These are phyloP conservation scores for Fusarium ambrosium DNA, from an alignment of 2,329 filamentous ascomycete genomes.

Conservation along the genomic window DNA sequence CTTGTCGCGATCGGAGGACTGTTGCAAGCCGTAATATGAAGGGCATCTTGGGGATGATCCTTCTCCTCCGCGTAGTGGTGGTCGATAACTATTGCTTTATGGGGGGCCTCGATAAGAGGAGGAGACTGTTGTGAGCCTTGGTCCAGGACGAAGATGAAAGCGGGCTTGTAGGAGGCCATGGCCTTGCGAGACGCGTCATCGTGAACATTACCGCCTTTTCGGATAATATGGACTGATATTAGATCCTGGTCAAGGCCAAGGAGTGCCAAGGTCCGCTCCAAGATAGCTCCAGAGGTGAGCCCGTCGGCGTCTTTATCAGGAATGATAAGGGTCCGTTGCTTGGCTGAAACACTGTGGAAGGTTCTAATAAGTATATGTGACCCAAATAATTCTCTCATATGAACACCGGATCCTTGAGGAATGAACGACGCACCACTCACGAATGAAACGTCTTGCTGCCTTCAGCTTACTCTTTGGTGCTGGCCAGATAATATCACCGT, in stretches of 20 bases:
- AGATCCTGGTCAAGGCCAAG: slow-evolving; percentile 67
- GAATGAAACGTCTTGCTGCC: slow-evolving; percentile 67
- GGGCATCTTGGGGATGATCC: slow-evolving; percentile 68
- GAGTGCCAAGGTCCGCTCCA: slow-evolving; percentile 69
- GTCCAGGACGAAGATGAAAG: slow-evolving; percentile 74
- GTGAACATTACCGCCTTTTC: slow-evolving; percentile 72
- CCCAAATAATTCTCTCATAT: not conserved
- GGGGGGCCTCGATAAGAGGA: slow-evolving; percentile 64
- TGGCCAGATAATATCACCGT: slow-evolving; percentile 71
- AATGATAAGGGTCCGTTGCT: slow-evolving; percentile 67
- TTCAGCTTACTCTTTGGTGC: slow-evolving; percentile 69
- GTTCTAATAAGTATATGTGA: slow-evolving; percentile 17
- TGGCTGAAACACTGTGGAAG: slow-evolving; percentile 7
- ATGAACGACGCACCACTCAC: slow-evolving; percentile 63
- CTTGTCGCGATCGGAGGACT: slow-evolving; percentile 76
- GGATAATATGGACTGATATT: slow-evolving; percentile 70
- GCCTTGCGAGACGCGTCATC: slow-evolving; percentile 63
- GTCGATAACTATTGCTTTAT: slow-evolving; percentile 72
- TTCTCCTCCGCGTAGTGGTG: slow-evolving; percentile 70
- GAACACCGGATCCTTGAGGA: not conserved
- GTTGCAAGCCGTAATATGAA: slow-evolving; percentile 72
- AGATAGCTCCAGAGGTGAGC: slow-evolving; percentile 72
- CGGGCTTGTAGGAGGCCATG: slow-evolving; percentile 65
- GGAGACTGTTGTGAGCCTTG: slow-evolving; percentile 71
- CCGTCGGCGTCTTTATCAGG: slow-evolving; percentile 80